phyloP scores from a whole-genome alignment of 805 yeast genomes.

The Suhomyces prunicola region DNA sequence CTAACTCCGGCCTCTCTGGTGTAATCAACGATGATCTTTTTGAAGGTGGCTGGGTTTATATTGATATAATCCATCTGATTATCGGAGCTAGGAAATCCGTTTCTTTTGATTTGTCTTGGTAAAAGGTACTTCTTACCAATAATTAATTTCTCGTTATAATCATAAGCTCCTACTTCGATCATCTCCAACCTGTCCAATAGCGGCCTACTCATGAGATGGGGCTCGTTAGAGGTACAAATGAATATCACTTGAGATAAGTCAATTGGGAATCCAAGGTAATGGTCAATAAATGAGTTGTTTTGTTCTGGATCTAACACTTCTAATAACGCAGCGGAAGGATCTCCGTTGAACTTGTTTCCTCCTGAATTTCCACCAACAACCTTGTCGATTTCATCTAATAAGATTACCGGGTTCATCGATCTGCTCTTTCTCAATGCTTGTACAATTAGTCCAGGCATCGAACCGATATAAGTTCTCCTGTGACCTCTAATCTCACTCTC shows the following conservation, averaged over 20 bases:
- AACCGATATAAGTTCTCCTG: slow-evolving; percentile 86
- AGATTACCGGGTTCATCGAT: slow-evolving; percentile 76
- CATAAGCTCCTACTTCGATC: slow-evolving; percentile 75
- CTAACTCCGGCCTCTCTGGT: slow-evolving; percentile 88
- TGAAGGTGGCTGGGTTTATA: slow-evolving; percentile 53
- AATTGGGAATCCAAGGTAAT: slow-evolving; percentile 80
- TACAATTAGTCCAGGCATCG: slow-evolving; percentile 82
- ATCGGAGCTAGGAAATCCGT: slow-evolving; percentile 49
- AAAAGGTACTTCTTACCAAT: slow-evolving; percentile 67
- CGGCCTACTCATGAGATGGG: slow-evolving; percentile 69
- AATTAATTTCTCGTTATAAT: slow-evolving; percentile 68
- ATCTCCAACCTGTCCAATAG: slow-evolving; percentile 81
- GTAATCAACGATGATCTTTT: slow-evolving; percentile 61
- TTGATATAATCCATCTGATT: slow-evolving; percentile 35
- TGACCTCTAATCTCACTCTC: slow-evolving; percentile 91
- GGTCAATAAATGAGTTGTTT: slow-evolving; percentile 72
- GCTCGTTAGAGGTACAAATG: slow-evolving; percentile 82
- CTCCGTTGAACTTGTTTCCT: slow-evolving; percentile 59
- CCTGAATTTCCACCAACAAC: slow-evolving; percentile 53
- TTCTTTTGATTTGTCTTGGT: slow-evolving; percentile 70
- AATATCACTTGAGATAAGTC: slow-evolving; percentile 79
- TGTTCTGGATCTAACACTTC: slow-evolving; percentile 93
- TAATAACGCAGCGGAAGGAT: slow-evolving; percentile 84
- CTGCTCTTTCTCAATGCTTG: slow-evolving; percentile 75
- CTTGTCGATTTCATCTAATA: slow-evolving; percentile 85